Conservation (phyloP, 495 filamentous ascomycete genomes). For the Hyaloscypha variabilis region DNA sequence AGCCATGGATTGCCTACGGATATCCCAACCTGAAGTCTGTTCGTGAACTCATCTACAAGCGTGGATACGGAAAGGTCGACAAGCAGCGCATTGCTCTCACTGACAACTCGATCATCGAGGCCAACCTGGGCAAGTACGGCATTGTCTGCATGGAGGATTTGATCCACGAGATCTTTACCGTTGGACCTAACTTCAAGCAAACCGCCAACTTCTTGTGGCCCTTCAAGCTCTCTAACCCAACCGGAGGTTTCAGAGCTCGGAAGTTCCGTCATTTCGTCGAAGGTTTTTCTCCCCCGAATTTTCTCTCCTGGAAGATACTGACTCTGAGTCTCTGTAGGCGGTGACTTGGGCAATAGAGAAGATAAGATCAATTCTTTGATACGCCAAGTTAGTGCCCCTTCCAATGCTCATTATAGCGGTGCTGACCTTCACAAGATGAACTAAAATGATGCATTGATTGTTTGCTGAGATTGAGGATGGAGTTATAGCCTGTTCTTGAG, state of each 20-base stretch:
- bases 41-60: conserved; percentile 99
- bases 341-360: conserved; percentile 97
- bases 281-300: conserved; percentile 53
- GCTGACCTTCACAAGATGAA: conserved; percentile 80
- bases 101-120: conserved; percentile 97
- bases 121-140: conserved; percentile 93
- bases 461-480: too few relatives aligned
- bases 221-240: conserved; percentile 99
- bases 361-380: conserved; percentile 97
- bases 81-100: conserved; percentile 95
- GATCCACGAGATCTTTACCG: conserved; percentile 98
- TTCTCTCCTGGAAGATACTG: not conserved
- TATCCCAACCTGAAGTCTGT: conserved; percentile 99
- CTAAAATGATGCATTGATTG: conserved; percentile 63
- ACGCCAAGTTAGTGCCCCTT: conserved; percentile 32
- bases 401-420: not conserved
- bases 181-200: conserved; percentile 99
- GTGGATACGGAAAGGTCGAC: conserved; percentile 96
- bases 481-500: too few relatives aligned
- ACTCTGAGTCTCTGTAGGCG: conserved; percentile 33
- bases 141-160: conserved; percentile 99
- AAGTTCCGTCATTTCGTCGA: conserved; percentile 99
- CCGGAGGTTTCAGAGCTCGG: conserved; percentile 87
- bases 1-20: conserved; percentile 98
- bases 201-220: conserved; percentile 99